These are phyloP conservation scores for Agrocybe praecox DNA, from an alignment of 768 basidiomycete genomes.

Conservation along the genomic window DNA sequence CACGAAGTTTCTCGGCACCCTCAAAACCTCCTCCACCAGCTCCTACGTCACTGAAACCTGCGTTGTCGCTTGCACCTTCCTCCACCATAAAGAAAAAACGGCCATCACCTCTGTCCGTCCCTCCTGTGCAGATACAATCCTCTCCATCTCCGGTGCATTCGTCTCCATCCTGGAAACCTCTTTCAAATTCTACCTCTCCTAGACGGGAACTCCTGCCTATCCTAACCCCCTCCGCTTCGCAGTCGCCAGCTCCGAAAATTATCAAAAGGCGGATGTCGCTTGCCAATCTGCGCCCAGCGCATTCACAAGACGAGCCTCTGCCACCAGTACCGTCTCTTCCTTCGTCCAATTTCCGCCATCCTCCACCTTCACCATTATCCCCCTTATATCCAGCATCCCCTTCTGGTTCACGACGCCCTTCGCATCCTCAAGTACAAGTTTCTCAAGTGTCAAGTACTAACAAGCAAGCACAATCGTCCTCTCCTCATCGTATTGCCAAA, in stretches of 20 bases:
- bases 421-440: slow-evolving; percentile 11
- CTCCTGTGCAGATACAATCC: slow-evolving; percentile 12
- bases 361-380: slow-evolving; percentile 14
- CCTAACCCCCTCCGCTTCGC: neutral
- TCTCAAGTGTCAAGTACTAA: neutral
- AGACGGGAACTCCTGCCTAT: neutral
- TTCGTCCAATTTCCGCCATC: slow-evolving; percentile 1
- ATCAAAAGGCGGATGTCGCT: slow-evolving; percentile 18
- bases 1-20: slow-evolving; percentile 6
- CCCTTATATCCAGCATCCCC: slow-evolving; percentile 5
- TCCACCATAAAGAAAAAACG: slow-evolving; percentile 23
- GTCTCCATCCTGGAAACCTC: slow-evolving; percentile 4
- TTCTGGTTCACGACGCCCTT: neutral
- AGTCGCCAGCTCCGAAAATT: neutral
- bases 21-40: slow-evolving; percentile 1
- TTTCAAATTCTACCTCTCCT: slow-evolving; percentile 1
- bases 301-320: slow-evolving; percentile 1
- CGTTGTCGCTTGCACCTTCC: slow-evolving; percentile 13
- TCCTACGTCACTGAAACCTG: slow-evolving; percentile 17
- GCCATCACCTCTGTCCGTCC: slow-evolving; percentile 31
- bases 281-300: slow-evolving; percentile 14
- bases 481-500: neutral
- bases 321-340: slow-evolving; percentile 15
- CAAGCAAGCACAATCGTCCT: neutral
- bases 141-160: slow-evolving; percentile 18